Percentiles rank a stretch among this genome's conserved stretches.
phyloP scores from a whole-genome alignment of 441 rosid genomes.

The Erysimum pusillum region DNA sequence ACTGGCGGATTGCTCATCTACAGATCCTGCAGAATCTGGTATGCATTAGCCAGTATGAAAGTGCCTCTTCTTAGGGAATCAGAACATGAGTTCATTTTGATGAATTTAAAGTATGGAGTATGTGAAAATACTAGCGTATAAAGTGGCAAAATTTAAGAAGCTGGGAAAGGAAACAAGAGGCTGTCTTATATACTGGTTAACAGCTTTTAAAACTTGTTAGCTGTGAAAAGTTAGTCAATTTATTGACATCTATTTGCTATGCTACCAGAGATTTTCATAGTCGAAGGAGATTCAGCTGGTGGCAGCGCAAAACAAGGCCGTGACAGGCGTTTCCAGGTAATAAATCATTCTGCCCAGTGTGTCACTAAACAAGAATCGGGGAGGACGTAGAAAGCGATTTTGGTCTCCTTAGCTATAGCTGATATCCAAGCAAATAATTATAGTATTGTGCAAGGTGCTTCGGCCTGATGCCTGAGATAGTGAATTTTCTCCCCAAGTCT shows the following conservation, averaged over 20 bases:
- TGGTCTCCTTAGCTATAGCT: too few relatives aligned
- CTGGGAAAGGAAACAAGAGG: neutral
- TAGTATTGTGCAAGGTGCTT: too few relatives aligned
- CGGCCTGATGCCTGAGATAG: too few relatives aligned
- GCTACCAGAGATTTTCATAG: slow-evolving; percentile 90
- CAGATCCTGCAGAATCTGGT: slow-evolving; percentile 93
- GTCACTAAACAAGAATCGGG: too few relatives aligned
- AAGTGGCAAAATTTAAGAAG: slow-evolving; percentile 1
- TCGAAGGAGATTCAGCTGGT: slow-evolving; percentile 99
- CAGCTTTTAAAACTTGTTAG: slow-evolving; percentile 15
- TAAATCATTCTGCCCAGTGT: neutral
- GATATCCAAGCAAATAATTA: too few relatives aligned
- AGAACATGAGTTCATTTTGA: slow-evolving; percentile 9
- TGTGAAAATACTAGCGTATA: neutral
- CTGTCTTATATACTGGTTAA: slow-evolving; percentile 4
- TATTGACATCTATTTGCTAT: slow-evolving; percentile 17
- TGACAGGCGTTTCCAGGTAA: slow-evolving; percentile 96
- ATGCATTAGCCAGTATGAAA: slow-evolving; percentile 18
- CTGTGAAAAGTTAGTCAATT: neutral
- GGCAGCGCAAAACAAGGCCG: slow-evolving; percentile 99
- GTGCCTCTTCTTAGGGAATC: slow-evolving; percentile 10
- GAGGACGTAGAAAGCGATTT: too few relatives aligned
- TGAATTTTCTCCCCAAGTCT: too few relatives aligned
- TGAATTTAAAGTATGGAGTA: neutral
- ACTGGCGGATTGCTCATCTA: slow-evolving; percentile 91